phyloP scores from a whole-genome alignment of 371 early-diverging fungal genomes.

The Mucor plumbeus region DNA sequence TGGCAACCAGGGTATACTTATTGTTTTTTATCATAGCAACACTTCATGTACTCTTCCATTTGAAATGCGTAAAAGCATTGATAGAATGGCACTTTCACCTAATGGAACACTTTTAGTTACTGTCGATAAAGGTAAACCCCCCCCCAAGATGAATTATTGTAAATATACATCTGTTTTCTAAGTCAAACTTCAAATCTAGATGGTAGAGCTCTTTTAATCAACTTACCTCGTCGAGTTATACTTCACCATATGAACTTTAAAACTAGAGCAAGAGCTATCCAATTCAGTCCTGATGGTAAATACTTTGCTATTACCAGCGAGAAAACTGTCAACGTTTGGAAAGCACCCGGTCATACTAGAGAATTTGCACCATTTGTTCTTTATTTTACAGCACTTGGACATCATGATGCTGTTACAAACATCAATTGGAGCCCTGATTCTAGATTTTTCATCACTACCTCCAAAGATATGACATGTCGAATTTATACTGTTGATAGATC shows the following conservation, averaged over 20 bases:
- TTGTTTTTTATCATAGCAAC: conserved; percentile 61
- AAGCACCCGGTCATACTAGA: conserved; percentile 86
- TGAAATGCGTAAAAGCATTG: conserved; percentile 91
- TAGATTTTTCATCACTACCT: conserved; percentile 79
- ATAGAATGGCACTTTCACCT: conserved; percentile 88
- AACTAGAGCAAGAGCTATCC: conserved; percentile 74
- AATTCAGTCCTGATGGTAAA: conserved; percentile 83
- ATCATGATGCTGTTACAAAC: conserved; percentile 87
- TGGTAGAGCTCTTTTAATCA: conserved; percentile 88
- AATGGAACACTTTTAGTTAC: conserved; percentile 85
- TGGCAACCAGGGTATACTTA: conserved; percentile 8
- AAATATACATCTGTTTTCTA: too few species aligned
- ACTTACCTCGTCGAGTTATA: conserved; percentile 81
- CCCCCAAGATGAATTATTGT: not conserved
- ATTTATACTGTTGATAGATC: conserved; percentile 74
- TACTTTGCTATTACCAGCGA: conserved; percentile 88
- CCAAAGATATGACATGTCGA: conserved; percentile 92
- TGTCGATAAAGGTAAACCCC: conserved; percentile 89
- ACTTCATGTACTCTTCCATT: conserved; percentile 91
- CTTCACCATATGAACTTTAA: conserved; percentile 92
- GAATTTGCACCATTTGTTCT: conserved; percentile 94
- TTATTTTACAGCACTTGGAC: conserved; percentile 79
- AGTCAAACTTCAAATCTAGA: conserved; percentile 48
- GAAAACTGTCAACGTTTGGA: conserved; percentile 90
- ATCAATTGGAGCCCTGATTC: conserved; percentile 91